These are phyloP conservation scores for Fusarium sp. DNA, from an alignment of 2,329 filamentous ascomycete species.

Conservation along the genomic window DNA sequence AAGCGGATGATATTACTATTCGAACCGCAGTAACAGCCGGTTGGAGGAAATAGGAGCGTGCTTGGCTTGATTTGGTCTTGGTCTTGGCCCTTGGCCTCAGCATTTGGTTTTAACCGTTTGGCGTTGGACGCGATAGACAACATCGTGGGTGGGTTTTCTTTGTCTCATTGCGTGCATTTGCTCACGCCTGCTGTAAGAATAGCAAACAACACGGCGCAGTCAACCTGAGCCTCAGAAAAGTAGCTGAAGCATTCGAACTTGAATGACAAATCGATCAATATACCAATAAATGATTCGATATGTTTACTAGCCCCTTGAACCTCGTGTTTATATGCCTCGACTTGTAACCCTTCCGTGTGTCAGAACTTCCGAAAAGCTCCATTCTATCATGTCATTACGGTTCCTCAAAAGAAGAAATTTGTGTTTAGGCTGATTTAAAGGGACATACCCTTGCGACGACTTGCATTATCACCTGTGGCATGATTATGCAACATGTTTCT, in stretches of 20 bases:
- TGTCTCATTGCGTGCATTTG: slow-evolving; percentile 12
- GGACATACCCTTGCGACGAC: neutral
- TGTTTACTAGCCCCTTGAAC: neutral
- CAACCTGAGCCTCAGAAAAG: slow-evolving; percentile 8
- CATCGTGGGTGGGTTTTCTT: neutral
- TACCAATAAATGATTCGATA: slow-evolving; percentile 1
- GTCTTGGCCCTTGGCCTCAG: neutral
- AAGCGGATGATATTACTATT: slow-evolving; percentile 14
- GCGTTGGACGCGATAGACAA: slow-evolving; percentile 14
- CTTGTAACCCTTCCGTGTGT: neutral
- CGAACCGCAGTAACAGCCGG: neutral
- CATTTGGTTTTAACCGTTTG: slow-evolving; percentile 7
- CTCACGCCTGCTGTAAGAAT: slow-evolving; percentile 21
- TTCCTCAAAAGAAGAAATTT: too few species aligned
- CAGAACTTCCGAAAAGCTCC: neutral
- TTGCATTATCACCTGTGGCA: neutral
- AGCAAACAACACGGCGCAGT: slow-evolving; percentile 15
- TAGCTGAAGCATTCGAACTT: slow-evolving; percentile 7
- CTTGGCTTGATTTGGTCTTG: neutral
- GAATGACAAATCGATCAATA: slow-evolving; percentile 4
- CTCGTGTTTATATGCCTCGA: neutral
- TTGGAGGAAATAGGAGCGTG: slow-evolving; percentile 9
- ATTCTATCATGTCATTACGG: neutral
- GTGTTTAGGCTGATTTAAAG: neutral
- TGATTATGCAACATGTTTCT: neutral